phyloP scores from a whole-genome alignment of 2,329 filamentous ascomycete species.

The Incumbomyces lentus region DNA sequence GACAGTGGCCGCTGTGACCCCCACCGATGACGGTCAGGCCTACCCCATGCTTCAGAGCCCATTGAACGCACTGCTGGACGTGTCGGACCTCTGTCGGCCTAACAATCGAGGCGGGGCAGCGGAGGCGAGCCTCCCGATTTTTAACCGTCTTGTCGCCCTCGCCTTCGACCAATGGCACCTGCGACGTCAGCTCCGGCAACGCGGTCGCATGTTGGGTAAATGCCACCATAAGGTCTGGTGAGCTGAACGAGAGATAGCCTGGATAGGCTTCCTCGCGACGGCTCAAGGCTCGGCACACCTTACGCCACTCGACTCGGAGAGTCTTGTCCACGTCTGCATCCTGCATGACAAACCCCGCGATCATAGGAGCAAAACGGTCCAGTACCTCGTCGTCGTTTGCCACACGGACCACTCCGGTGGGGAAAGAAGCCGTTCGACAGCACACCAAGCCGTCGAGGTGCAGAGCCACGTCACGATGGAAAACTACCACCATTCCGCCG shows the following conservation, averaged over 20 bases:
- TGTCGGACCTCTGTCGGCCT: slow-evolving; percentile 39
- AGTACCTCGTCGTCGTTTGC: slow-evolving; percentile 36
- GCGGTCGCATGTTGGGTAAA: slow-evolving; percentile 40
- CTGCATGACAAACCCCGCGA: slow-evolving; percentile 37
- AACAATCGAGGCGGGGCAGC: slow-evolving; percentile 35
- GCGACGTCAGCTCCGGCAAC: slow-evolving; percentile 33
- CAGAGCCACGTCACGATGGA: slow-evolving; percentile 43
- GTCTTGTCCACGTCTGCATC: slow-evolving; percentile 24
- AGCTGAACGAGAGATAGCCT: slow-evolving; percentile 37
- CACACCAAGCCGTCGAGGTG: slow-evolving; percentile 40
- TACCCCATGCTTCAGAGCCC: slow-evolving; percentile 41
- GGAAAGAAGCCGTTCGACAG: slow-evolving; percentile 38
- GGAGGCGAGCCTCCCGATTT: slow-evolving; percentile 41
- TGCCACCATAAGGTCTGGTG: slow-evolving; percentile 40
- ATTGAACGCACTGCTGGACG: slow-evolving; percentile 46
- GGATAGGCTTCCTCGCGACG: slow-evolving; percentile 28
- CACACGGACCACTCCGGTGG: slow-evolving; percentile 35
- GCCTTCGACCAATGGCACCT: slow-evolving; percentile 28
- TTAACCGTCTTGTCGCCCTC: slow-evolving; percentile 32
- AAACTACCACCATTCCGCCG: slow-evolving; percentile 39
- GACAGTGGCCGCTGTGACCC: slow-evolving; percentile 51
- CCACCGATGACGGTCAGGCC: slow-evolving; percentile 46
- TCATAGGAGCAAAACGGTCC: slow-evolving; percentile 43
- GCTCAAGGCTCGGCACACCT: slow-evolving; percentile 42
- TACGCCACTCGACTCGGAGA: slow-evolving; percentile 37